Conservation (phyloP, 352 stramenopile species). For the Globisporangium irregulare region DNA sequence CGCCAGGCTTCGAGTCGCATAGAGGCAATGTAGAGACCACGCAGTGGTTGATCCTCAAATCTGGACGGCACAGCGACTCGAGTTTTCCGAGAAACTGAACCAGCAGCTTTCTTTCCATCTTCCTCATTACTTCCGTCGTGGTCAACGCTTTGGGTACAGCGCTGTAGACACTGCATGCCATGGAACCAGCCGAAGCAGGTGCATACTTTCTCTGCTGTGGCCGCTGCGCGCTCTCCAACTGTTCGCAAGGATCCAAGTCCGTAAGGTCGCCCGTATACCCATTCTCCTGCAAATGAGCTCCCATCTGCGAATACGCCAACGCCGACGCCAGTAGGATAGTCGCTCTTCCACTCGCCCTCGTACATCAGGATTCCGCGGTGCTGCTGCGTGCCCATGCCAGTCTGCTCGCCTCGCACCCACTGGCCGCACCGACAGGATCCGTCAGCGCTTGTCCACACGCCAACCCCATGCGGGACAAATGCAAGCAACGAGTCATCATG, state of each 20-base stretch:
- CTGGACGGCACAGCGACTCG: slow-evolving; percentile 5
- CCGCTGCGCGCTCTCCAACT: not conserved
- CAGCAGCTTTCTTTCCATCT: slow-evolving; percentile 2
- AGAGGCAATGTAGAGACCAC: slow-evolving; percentile 27
- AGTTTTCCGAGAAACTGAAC: slow-evolving; percentile 8
- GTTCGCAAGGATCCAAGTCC: slow-evolving; percentile 34
- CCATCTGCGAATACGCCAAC: slow-evolving; percentile 46
- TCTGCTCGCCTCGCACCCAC: slow-evolving; percentile 40
- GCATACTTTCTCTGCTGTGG: not conserved
- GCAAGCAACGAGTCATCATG: not conserved
- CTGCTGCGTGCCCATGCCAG: slow-evolving; percentile 33
- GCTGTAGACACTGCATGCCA: slow-evolving; percentile 34
- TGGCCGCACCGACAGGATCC: slow-evolving; percentile 32
- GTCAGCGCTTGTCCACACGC: slow-evolving; percentile 31
- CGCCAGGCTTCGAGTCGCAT: slow-evolving; percentile 24
- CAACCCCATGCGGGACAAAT: slow-evolving; percentile 33
- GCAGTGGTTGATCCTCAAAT: slow-evolving; percentile 25
- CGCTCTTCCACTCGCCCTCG: slow-evolving; percentile 38
- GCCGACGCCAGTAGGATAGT: slow-evolving; percentile 27
- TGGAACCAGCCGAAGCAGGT: slow-evolving; percentile 46
- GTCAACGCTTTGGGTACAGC: slow-evolving; percentile 6
- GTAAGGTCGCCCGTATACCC: slow-evolving; percentile 27
- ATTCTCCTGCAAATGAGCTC: slow-evolving; percentile 37
- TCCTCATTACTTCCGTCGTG: slow-evolving; percentile 16
- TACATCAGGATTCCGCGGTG: slow-evolving; percentile 32